Base-by-base conservation (phyloP, 768 basidiomycete genomes). In the Leucosporidium scottii region DNA sequence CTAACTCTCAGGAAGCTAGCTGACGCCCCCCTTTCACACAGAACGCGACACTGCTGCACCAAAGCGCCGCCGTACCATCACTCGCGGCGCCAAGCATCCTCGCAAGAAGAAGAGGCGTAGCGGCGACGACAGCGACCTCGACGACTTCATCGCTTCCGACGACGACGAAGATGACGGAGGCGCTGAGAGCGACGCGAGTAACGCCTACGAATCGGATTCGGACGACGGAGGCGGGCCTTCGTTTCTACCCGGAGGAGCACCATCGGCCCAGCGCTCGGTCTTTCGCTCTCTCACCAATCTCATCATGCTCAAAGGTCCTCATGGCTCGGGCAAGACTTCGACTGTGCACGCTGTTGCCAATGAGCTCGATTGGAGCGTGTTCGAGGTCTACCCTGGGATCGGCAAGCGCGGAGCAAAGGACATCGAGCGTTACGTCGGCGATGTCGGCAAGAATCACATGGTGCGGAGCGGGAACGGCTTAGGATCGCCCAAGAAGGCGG, bases 351-450 rank as follows among this genome's bases (percentile, higher is more conserved):
- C 94, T 0, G 93, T 92, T 75, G 91, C 93, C 7, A 85, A 86
- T 62, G 94, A 99, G 79, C 82, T 99, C 44, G 91, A 87, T 20
- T 99, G 91, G 90, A 90, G 93, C 59, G 85, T 98, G 18, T 96
- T 97, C 75, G 96, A 99, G 77, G 92, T 98, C 18, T 89, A 93
- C 79, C 90, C 96, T 30, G 96, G 96, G 4, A 86, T 93, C 61
- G 93, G 93, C n/a, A 89, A 85, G 75, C 85, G 96, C 47, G 89
- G 85, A 67, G 90, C 89, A 9, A 81, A 85, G 30, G 89, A 85
- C 73, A 80, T 99, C 71, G 85, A 87, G 65, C 82, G 83, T 65
- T 82, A 93, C 70, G 85, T 97, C 57, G 96, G 96, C 20, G 91
- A 94, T 67, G 91, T 93, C 4, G 91, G 92, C 25, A 91, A 85